These are phyloP conservation scores for Hibiscus trionum DNA, from an alignment of 345 rosid species.

Conservation along the genomic window DNA sequence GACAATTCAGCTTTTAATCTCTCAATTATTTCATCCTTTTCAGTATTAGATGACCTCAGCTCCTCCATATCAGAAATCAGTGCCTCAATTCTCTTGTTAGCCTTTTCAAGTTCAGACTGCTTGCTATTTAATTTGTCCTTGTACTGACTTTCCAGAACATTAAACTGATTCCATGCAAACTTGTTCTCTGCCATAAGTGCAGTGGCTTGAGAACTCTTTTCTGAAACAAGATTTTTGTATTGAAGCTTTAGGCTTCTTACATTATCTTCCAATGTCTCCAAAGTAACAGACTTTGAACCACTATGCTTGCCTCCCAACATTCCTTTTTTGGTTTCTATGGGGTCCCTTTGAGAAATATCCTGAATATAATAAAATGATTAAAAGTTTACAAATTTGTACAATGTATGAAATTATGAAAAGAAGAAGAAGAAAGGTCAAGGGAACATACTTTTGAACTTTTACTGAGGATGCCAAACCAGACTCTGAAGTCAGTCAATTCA, in stretches of 20 bases:
- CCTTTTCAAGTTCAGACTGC: slow-evolving; percentile 35
- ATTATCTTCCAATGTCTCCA: too few relatives aligned
- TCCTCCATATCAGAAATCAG: slow-evolving; percentile 49
- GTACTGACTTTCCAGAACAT: slow-evolving; percentile 41
- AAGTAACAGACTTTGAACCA: slow-evolving; percentile 14
- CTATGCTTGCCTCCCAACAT: slow-evolving; percentile 13
- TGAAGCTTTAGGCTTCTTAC: too few relatives aligned
- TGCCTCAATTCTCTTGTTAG: slow-evolving; percentile 44
- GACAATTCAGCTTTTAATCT: slow-evolving; percentile 37
- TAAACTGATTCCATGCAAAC: slow-evolving; percentile 73
- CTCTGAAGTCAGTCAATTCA: slow-evolving; percentile 55
- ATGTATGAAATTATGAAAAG: background rate
- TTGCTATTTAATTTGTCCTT: slow-evolving; percentile 37
- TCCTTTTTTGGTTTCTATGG: slow-evolving; percentile 8
- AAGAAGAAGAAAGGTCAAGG: background rate
- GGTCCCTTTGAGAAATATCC: slow-evolving; percentile 19
- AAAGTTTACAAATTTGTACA: background rate
- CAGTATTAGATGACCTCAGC: slow-evolving; percentile 46
- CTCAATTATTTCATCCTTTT: slow-evolving; percentile 56
- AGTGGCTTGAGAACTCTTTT: slow-evolving; percentile 46
- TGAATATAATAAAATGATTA: slow-evolving; percentile 10
- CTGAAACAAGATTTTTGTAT: slow-evolving; percentile 16
- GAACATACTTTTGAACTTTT: slow-evolving; percentile 37
- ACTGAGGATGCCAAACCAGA: slow-evolving; percentile 44
- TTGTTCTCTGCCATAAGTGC: slow-evolving; percentile 50